Percentiles rank a stretch among this genome's conserved stretches.
Conservation (phyloP, 345 rosid species). For the Schrenkiella parvula region DNA sequence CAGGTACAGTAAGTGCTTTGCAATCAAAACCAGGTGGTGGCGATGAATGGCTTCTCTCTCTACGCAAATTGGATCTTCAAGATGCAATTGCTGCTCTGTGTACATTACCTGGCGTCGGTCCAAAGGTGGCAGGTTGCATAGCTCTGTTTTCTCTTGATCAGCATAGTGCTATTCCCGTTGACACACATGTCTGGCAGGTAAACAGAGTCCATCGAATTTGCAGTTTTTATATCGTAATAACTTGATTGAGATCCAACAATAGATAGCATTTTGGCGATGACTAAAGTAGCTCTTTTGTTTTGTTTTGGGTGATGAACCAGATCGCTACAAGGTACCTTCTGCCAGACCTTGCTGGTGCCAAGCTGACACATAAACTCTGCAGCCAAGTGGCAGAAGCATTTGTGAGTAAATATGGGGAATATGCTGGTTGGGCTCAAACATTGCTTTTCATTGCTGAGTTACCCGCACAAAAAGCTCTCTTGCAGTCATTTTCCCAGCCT, state of each 20-base stretch:
- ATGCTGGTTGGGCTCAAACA: constrained; percentile 99
- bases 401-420: constrained; percentile 79
- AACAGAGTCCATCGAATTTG: background rate
- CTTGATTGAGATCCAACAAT: background rate
- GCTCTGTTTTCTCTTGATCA: constrained; percentile 95
- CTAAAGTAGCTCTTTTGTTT: background rate
- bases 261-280: background rate
- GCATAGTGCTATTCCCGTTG: constrained; percentile 90
- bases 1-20: constrained; percentile 63
- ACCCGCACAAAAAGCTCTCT: constrained; percentile 71
- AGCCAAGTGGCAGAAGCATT: constrained; percentile 84
- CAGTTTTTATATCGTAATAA: background rate
- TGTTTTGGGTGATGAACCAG: constrained; percentile 38
- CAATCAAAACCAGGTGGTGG: constrained; percentile 76
- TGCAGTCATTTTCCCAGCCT: constrained; percentile 46
- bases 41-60: constrained; percentile 67
- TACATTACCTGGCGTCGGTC: constrained; percentile 90
- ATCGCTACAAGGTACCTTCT: constrained; percentile 74
- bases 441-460: constrained; percentile 83
- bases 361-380: constrained; percentile 65
- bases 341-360: constrained; percentile 81
- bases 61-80: constrained; percentile 64
- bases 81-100: constrained; percentile 63
- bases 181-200: constrained; percentile 98
- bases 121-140: constrained; percentile 90